Evolutionary conservation across 129 eudicot species (phyloP).

Genomic region (Chrysanthemum lavandulifolium): DNA sequence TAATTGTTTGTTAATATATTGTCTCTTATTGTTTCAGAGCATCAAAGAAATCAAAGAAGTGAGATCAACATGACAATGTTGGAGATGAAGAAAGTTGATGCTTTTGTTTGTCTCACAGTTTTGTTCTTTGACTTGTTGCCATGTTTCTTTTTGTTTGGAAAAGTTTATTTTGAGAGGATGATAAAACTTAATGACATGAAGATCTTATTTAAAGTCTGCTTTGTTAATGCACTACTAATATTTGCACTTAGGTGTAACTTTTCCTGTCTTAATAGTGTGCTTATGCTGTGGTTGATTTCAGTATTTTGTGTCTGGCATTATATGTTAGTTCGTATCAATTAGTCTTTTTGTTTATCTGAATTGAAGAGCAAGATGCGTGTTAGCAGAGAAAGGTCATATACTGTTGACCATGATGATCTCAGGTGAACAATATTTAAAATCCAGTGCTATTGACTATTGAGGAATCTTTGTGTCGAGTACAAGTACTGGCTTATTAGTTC

Average conservation of each 20-base stretch:
- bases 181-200: constrained; percentile 13
- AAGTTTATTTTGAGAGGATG: constrained; percentile 24
- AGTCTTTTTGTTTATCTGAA: no score
- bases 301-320: neutral
- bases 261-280: neutral
- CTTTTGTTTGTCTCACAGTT: constrained; percentile 25
- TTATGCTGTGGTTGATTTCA: neutral
- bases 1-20: neutral
- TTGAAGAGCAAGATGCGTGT: no score
- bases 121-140: constrained; percentile 41
- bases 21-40: constrained; percentile 35
- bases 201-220: constrained; percentile 21
- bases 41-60: constrained; percentile 76
- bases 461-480: no score
- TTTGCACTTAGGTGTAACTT: neutral
- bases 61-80: constrained; percentile 25
- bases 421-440: no score
- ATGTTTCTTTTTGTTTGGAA: neutral
- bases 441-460: no score
- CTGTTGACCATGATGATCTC: no score
- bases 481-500: no score
- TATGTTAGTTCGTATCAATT: neutral
- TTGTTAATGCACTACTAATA: neutral
- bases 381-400: no score
- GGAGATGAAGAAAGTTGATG: constrained; percentile 23